Percentiles rank a stretch among this genome's conserved stretches.
Conservation (phyloP, 805 yeast species). For the Monosporozyma unispora region DNA sequence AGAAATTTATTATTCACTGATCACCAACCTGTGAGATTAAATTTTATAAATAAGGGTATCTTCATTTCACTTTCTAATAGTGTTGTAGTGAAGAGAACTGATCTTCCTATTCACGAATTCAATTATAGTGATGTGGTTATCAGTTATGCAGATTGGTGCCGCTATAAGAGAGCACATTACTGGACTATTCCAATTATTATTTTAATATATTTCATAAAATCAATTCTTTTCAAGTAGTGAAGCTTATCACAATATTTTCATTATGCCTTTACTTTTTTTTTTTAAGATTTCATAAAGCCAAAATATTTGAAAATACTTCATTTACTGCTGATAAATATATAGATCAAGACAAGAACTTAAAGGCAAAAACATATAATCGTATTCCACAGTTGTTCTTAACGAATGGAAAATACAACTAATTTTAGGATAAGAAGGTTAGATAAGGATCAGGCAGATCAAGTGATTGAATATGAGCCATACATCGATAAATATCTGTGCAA, state of each 20-base stretch:
- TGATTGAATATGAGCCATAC: not conserved
- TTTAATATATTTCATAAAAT: not conserved
- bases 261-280: not conserved
- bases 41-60: constrained; percentile 21
- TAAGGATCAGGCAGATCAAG: not conserved
- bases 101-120: not conserved
- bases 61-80: constrained; percentile 2
- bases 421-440: not conserved
- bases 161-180: constrained; percentile 7
- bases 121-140: constrained; percentile 12
- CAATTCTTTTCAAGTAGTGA: not conserved
- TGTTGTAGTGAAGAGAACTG: constrained; percentile 3
- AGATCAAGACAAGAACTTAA: not conserved
- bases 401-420: not conserved
- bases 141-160: constrained; percentile 25
- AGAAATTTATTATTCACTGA: constrained; percentile 50
- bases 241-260: not conserved
- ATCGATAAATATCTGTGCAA: not conserved
- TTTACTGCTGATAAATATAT: not conserved
- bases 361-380: too few relatives aligned
- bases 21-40: constrained; percentile 68
- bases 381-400: too few relatives aligned
- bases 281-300: not conserved
- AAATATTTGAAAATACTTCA: not conserved
- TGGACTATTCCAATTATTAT: constrained; percentile 4